Conservation (phyloP, 106 monocot genomes). For the Phalaenopsis aphrodite region DNA sequence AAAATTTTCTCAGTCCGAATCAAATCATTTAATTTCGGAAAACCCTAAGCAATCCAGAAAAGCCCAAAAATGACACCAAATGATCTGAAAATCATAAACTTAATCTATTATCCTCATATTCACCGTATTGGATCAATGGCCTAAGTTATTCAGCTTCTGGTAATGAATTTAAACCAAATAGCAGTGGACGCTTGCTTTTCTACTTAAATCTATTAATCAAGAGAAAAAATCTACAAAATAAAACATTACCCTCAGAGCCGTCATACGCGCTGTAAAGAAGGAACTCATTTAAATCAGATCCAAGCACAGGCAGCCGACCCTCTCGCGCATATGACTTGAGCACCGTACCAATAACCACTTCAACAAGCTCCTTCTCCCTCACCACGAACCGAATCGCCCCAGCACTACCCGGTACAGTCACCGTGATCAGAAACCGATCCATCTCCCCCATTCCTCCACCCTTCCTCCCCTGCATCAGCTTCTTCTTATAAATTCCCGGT, state of each 20-base stretch:
- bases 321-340: conserved; percentile 52
- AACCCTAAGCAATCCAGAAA: background rate
- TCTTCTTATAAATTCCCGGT: background rate
- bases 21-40: no score
- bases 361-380: conserved; percentile 46
- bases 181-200: no score
- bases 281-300: conserved; percentile 44
- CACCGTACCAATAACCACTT: conserved; percentile 38
- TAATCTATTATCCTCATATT: no score
- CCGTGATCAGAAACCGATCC: conserved; percentile 42
- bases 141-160: no score
- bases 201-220: no score
- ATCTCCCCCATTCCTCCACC: background rate
- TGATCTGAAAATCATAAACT: no score
- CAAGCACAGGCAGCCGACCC: conserved; percentile 66
- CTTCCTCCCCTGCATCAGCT: conserved; percentile 9
- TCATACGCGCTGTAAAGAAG: conserved; percentile 43
- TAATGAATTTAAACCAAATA: no score
- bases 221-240: background rate
- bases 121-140: no score
- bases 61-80: background rate
- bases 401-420: conserved; percentile 54
- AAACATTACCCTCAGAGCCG: conserved; percentile 42
- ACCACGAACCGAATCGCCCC: conserved; percentile 68
- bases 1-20: no score